phyloP scores from a whole-genome alignment of 2,329 filamentous ascomycete species.

The Dryadomyces quercivorus region DNA sequence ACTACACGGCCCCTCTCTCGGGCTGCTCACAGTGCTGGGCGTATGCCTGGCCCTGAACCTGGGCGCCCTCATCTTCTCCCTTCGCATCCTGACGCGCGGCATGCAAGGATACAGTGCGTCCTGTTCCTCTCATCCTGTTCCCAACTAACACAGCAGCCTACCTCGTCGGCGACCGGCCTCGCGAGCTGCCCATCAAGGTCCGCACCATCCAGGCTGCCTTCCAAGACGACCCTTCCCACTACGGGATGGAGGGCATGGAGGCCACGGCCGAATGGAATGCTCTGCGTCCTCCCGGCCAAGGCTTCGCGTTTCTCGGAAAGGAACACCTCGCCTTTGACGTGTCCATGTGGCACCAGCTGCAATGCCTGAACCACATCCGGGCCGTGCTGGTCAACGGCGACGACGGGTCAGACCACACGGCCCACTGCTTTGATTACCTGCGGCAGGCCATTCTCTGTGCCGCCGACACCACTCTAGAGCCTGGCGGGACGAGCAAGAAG shows the following conservation, averaged over 20 bases:
- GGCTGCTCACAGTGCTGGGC: too few relatives aligned
- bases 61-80: neutral
- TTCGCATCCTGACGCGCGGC: conserved; percentile 1
- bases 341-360: conserved; percentile 1
- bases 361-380: conserved; percentile 1
- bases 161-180: neutral
- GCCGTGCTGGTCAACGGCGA: neutral
- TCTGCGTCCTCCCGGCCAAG: neutral
- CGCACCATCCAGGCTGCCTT: neutral
- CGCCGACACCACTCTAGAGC: neutral
- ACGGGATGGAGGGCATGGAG: neutral
- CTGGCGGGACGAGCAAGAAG: neutral
- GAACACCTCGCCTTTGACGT: neutral
- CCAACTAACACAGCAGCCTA: neutral
- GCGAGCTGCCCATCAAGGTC: neutral
- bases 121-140: neutral
- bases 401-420: conserved; percentile 1
- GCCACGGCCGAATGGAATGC: neutral
- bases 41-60: too few relatives aligned
- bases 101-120: neutral
- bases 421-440: conserved; percentile 3
- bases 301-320: neutral
- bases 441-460: conserved; percentile 1
- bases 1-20: too few relatives aligned
- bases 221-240: neutral